phyloP scores from a whole-genome alignment of 1,139 yeast genomes.

The Blastobotrys buckinghamii region DNA sequence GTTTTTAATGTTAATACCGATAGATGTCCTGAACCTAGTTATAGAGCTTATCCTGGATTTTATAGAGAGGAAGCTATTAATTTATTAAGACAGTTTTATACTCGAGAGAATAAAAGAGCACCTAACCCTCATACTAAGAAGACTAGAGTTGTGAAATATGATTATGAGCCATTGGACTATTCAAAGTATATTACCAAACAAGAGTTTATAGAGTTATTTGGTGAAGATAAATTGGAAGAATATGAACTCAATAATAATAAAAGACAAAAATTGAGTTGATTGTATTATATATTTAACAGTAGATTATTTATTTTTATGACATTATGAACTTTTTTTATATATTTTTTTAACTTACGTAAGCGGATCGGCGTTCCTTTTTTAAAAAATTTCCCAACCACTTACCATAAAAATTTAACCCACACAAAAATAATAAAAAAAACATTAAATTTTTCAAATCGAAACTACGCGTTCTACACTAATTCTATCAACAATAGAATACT shows the following conservation, averaged over 20 bases:
- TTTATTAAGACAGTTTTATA: slow-evolving; percentile 72
- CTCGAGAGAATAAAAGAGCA: slow-evolving; percentile 77
- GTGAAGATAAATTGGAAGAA: slow-evolving; percentile 35
- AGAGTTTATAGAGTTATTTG: slow-evolving; percentile 47
- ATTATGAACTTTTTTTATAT: no score
- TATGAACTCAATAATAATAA: slow-evolving; percentile 24
- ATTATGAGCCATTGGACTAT: slow-evolving; percentile 55
- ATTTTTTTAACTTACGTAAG: no score
- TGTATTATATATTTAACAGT: no score
- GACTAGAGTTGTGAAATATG: slow-evolving; percentile 63
- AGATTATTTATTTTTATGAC: no score
- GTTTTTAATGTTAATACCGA: slow-evolving; percentile 62
- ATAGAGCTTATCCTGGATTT: slow-evolving; percentile 69
- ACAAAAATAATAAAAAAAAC: no score
- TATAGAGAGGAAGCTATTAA: slow-evolving; percentile 76
- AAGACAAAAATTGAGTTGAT: no score
- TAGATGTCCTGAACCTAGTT: slow-evolving; percentile 37
- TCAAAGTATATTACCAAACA: slow-evolving; percentile 40
- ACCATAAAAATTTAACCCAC: no score
- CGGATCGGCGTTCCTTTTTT: no score
- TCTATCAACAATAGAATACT: no score
- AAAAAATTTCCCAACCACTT: no score
- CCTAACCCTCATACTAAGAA: slow-evolving; percentile 76
- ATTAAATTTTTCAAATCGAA: no score
- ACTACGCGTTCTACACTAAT: no score